Conservation (phyloP, 148 eudicot genomes). For the Nepenthes gracilis region DNA sequence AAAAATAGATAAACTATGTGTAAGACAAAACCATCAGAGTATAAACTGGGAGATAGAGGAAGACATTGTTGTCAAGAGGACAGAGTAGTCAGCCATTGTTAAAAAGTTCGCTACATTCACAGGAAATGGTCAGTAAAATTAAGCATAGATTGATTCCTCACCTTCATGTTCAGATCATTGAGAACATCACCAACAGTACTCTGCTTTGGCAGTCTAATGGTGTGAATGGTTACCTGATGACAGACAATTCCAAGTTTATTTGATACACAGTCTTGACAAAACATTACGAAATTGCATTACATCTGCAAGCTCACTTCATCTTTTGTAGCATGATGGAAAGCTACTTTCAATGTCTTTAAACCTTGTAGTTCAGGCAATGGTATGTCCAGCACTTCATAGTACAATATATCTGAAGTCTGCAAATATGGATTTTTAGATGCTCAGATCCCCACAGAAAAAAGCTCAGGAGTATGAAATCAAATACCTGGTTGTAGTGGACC, state of each 20-base stretch:
- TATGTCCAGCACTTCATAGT: constrained; percentile 42
- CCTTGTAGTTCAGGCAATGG: constrained; percentile 46
- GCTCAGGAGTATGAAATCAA: background rate
- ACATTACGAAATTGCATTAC: background rate
- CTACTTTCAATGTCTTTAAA: constrained; percentile 50
- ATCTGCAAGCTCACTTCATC: constrained; percentile 34
- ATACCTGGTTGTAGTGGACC: constrained; percentile 17
- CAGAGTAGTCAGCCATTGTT: too few relatives aligned
- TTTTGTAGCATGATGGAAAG: constrained; percentile 48
- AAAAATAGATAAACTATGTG: background rate
- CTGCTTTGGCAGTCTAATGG: constrained; percentile 6
- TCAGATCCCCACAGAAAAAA: background rate
- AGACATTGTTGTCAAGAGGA: background rate
- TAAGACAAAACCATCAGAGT: background rate
- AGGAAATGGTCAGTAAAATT: background rate
- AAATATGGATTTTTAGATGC: constrained; percentile 3
- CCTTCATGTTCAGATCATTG: constrained; percentile 4
- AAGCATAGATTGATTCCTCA: background rate
- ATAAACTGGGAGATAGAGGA: background rate
- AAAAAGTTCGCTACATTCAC: background rate
- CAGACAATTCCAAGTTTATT: background rate
- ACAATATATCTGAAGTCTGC: constrained; percentile 30
- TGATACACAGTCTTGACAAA: background rate
- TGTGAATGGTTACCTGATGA: constrained; percentile 5
- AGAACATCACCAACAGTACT: constrained; percentile 4